Evolutionary conservation across 805 yeast species (phyloP).

Genomic region (Wickerhamomyces bisporus): DNA sequence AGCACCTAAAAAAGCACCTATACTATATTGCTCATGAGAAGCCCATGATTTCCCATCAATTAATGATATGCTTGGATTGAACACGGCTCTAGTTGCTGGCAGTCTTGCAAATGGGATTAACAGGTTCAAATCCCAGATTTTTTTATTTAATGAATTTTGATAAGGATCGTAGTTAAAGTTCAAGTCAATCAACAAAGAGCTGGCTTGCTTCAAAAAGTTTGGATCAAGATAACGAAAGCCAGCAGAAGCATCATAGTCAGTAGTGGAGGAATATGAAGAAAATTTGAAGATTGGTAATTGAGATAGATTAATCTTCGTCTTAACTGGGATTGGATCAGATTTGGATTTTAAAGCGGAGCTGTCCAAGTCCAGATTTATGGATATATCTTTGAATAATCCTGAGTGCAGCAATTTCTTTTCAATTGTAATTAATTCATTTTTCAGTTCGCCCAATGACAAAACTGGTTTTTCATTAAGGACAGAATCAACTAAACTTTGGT

Average conservation of each 20-base stretch:
- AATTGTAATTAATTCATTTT: constrained; percentile 29
- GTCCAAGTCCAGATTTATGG: constrained; percentile 38
- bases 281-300: constrained; percentile 28
- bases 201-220: constrained; percentile 58
- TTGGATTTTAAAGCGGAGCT: constrained; percentile 6
- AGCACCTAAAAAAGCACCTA: constrained; percentile 46
- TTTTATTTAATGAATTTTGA: constrained; percentile 38
- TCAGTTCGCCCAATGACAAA: constrained; percentile 36
- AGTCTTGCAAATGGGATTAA: constrained; percentile 40
- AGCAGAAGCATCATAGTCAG: constrained; percentile 30
- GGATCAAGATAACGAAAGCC: constrained; percentile 32
- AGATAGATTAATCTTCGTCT: constrained; percentile 36
- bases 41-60: constrained; percentile 44
- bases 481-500: constrained; percentile 40
- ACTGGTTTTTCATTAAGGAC: constrained; percentile 27
- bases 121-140: constrained; percentile 43
- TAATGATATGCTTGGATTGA: constrained; percentile 42
- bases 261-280: constrained; percentile 30
- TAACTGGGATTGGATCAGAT: constrained; percentile 35
- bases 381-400: constrained; percentile 39
- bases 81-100: constrained; percentile 42
- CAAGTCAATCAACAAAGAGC: constrained; percentile 40
- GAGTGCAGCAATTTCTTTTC: constrained; percentile 36
- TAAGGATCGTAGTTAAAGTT: constrained; percentile 45
- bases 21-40: constrained; percentile 44